These are phyloP conservation scores for Cyclocybe aegerita DNA, from an alignment of 768 basidiomycete species.

Conservation along the genomic window DNA sequence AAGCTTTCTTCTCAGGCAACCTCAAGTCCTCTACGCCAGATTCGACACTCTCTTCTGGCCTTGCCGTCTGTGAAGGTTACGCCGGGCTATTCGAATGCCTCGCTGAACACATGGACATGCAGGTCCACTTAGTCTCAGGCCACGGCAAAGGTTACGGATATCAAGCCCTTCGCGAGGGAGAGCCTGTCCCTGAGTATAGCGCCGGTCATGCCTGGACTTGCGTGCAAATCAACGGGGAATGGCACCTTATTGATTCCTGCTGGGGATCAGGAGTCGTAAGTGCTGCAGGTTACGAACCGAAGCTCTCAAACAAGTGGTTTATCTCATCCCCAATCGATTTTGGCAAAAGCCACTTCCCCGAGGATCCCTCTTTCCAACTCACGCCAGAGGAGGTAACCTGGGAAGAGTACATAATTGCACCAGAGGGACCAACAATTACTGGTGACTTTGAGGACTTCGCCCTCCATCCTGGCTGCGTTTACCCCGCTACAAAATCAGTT, in stretches of 20 bases:
- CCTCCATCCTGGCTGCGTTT: constrained; percentile 30
- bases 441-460: constrained; percentile 32
- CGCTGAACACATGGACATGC: constrained; percentile 37
- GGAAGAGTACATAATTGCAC: constrained; percentile 45
- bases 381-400: constrained; percentile 37
- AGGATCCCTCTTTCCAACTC: constrained; percentile 42
- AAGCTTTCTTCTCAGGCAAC: constrained; percentile 43
- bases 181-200: constrained; percentile 33
- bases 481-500: constrained; percentile 33
- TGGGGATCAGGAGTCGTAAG: constrained; percentile 48
- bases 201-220: constrained; percentile 52
- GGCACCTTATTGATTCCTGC: constrained; percentile 46
- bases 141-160: constrained; percentile 50
- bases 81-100: constrained; percentile 42
- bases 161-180: constrained; percentile 26
- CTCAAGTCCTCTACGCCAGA: constrained; percentile 34
- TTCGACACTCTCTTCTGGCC: constrained; percentile 37
- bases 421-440: constrained; percentile 36
- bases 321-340: constrained; percentile 41
- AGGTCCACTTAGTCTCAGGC: constrained; percentile 39
- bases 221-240: constrained; percentile 41
- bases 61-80: constrained; percentile 52
- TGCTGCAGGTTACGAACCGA: constrained; percentile 30
- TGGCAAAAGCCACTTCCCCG: constrained; percentile 42
- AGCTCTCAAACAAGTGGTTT: constrained; percentile 42